Percentiles rank a stretch among this genome's conserved stretches.
Evolutionary conservation across 306 rosid genomes (phyloP).

Genomic region (Purshia tridentata): DNA sequence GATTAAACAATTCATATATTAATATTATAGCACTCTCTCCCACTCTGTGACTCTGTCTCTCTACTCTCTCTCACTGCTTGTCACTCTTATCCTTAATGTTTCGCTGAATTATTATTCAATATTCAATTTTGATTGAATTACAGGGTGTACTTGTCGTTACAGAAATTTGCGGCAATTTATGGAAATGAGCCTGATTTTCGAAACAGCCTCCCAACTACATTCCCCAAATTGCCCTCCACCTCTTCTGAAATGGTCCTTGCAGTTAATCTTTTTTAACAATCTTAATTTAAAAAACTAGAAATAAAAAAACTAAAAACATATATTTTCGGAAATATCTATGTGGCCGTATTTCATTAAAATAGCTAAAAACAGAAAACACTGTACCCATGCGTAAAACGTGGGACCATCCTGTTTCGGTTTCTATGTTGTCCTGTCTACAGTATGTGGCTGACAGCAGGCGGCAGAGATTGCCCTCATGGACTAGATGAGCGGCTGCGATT

Average conservation of each 20-base stretch:
- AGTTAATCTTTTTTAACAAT: not conserved
- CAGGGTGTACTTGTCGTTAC: constrained; percentile 32
- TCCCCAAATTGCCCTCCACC: constrained; percentile 10
- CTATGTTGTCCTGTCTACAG: not conserved
- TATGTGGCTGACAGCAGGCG: not conserved
- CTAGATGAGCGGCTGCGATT: not conserved
- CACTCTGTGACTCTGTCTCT: constrained; percentile 13
- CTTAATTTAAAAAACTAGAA: not conserved
- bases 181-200: constrained; percentile 41
- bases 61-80: not conserved
- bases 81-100: constrained; percentile 12
- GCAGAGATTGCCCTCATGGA: not conserved
- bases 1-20: not conserved
- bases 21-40: not conserved
- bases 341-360: not conserved
- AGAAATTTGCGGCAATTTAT: constrained; percentile 37
- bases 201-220: constrained; percentile 13
- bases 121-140: not conserved
- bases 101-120: not conserved
- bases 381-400: not conserved
- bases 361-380: too few species aligned
- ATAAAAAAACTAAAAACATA: not conserved
- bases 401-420: not conserved
- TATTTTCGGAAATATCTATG: constrained; percentile 21
- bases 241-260: constrained; percentile 12